Base-by-base conservation (phyloP, 2,329 filamentous ascomycete species). In the Didymella segeticola region DNA sequence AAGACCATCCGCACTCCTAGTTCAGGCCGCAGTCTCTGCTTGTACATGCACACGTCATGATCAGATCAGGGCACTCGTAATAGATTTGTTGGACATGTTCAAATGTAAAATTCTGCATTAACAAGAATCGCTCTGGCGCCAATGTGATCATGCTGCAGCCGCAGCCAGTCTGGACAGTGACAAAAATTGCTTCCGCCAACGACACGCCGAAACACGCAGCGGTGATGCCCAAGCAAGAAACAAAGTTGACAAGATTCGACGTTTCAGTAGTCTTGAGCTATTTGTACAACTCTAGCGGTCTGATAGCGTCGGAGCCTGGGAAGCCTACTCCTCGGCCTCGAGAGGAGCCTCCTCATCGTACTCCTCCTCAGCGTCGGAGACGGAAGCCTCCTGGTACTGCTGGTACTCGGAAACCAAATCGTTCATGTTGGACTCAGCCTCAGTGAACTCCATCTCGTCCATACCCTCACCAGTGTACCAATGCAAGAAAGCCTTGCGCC, bases 401-500 rank as follows among this genome's bases (percentile, higher is more conserved):
- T 98, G 95, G 86, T 99, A 99, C 82, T 99, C 95, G 60, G 92
- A 96, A 73, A 99, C 93, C 77, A 99, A 84, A 80, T 99, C 95
- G 85, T 99, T 98, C 95, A 99, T 98, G 86, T 99, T 99, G 82
- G 91, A 96, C 89, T 99, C 95, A 71, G 95, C 95, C 87, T 99
- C 95, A 77, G 95, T 99, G 86, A 99, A 99, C 85, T 99, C 95
- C 95, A 99, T 98, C 89, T 99, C 95, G 82, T 99, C 95, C 95
- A 99, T 99, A 83, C 95, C 95, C 87, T 99, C 95, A 77, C 93
- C 93, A 87, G 95, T 99, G 84, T 99, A 99, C 95, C 95, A 99
- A 86, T 98, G 95, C 87, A 99, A 91, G 92, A 99, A 99, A 88
- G 95, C 95, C 90, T 98, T 99, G 83, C 95, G 92, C 83, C 95